A percentile compares a stretch with the other conserved stretches of the same genome.
These are phyloP conservation scores for Pelargonium nanum DNA, from an alignment of 345 rosid species.

Conservation along the genomic window DNA sequence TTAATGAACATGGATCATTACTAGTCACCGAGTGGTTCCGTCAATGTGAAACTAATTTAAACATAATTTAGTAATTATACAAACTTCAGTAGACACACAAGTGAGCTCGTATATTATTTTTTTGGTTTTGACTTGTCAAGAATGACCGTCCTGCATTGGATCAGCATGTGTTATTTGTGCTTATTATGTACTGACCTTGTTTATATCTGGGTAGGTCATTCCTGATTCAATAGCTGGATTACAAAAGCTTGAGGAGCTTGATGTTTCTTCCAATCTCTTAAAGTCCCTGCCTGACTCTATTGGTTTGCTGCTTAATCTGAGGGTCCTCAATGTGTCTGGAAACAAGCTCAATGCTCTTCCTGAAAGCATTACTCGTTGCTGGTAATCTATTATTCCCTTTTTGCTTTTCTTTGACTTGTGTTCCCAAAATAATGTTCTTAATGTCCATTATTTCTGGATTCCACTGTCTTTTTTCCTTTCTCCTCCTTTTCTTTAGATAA, in stretches of 20 bases:
- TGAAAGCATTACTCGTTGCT: constrained; percentile 63
- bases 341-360: constrained; percentile 79
- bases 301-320: constrained; percentile 56
- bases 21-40: neutral
- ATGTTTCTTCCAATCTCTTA: constrained; percentile 56
- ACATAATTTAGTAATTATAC: neutral
- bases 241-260: constrained; percentile 60
- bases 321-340: constrained; percentile 48
- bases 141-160: no score
- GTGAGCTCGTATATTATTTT: no score
- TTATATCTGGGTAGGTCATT: constrained; percentile 37
- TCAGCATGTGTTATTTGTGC: neutral
- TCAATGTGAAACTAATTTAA: neutral
- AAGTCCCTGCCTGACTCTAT: constrained; percentile 64
- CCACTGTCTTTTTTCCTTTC: neutral
- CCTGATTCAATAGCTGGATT: constrained; percentile 85
- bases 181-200: neutral
- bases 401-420: neutral
- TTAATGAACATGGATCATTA: neutral
- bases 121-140: no score
- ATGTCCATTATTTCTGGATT: neutral
- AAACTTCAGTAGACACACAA: no score
- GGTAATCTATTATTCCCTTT: constrained; percentile 19
- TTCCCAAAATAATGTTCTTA: neutral
- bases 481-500: neutral